Conservation (phyloP, 306 rosid genomes). For the Vigna mungo region DNA sequence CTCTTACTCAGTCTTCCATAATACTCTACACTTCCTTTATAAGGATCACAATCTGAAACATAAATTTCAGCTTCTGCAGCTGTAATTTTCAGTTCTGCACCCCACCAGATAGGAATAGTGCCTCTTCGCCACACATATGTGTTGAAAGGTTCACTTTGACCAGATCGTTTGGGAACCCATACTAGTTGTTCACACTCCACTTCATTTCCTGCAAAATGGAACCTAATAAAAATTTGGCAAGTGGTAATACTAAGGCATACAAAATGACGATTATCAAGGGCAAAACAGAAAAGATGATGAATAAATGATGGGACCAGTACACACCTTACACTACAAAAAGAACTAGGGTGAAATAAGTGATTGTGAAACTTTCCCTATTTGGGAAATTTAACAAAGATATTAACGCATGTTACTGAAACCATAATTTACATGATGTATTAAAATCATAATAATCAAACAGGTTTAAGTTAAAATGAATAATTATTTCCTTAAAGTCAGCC, state of each 20-base stretch:
- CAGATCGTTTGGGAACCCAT: slow-evolving; percentile 88
- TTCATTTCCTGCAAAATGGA: slow-evolving; percentile 83
- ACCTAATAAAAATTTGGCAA: slow-evolving; percentile 30
- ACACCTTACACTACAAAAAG: slow-evolving; percentile 32
- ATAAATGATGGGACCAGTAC: slow-evolving; percentile 28
- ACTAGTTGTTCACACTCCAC: slow-evolving; percentile 98
- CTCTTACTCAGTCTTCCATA: slow-evolving; percentile 87
- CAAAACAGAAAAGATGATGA: slow-evolving; percentile 24
- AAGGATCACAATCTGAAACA: slow-evolving; percentile 89
- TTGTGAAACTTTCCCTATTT: slow-evolving; percentile 17
- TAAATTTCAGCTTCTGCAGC: slow-evolving; percentile 99
- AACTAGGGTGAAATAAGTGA: slow-evolving; percentile 19
- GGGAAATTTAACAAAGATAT: slow-evolving; percentile 12
- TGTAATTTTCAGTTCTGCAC: slow-evolving; percentile 96
- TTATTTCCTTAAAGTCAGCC: slow-evolving; percentile 17
- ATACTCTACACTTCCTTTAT: slow-evolving; percentile 84
- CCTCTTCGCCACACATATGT: slow-evolving; percentile 94
- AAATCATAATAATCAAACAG: slow-evolving; percentile 16
- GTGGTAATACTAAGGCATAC: slow-evolving; percentile 19
- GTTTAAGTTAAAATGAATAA: neutral
- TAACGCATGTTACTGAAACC: slow-evolving; percentile 28
- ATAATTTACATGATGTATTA: neutral
- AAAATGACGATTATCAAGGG: neutral
- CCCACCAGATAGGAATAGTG: slow-evolving; percentile 99
- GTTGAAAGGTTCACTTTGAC: slow-evolving; percentile 93